Conservation (phyloP, 2,329 filamentous ascomycete species). For the Didymella glomerata region DNA sequence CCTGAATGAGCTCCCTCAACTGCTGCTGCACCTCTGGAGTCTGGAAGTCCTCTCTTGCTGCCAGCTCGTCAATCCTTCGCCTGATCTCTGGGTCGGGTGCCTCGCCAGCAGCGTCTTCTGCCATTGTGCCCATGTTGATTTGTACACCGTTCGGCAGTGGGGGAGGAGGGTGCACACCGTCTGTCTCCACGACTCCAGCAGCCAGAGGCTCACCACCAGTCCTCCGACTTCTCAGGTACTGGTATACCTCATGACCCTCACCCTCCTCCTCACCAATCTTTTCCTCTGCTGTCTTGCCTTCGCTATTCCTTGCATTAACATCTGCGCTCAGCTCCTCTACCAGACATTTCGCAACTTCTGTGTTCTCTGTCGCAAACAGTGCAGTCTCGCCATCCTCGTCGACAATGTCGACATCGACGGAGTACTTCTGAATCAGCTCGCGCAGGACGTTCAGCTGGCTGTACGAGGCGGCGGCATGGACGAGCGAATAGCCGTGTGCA, state of each 20-base stretch:
- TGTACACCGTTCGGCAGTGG: constrained; percentile 78
- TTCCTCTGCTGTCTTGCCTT: constrained; percentile 81
- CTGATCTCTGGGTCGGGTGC: constrained; percentile 84
- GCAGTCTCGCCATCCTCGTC: constrained; percentile 95
- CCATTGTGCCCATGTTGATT: constrained; percentile 80
- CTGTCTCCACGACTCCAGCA: constrained; percentile 29
- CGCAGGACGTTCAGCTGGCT: constrained; percentile 83
- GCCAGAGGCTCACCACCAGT: constrained; percentile 39
- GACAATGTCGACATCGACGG: constrained; percentile 79
- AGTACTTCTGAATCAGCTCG: constrained; percentile 75
- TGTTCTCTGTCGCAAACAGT: constrained; percentile 88
- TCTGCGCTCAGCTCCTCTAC: constrained; percentile 84
- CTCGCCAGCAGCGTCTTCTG: constrained; percentile 60
- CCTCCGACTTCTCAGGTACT: constrained; percentile 66
- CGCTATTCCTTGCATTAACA: constrained; percentile 69
- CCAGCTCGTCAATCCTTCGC: constrained; percentile 86
- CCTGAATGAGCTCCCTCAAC: constrained; percentile 78
- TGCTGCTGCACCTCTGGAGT: constrained; percentile 81
- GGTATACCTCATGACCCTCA: constrained; percentile 77
- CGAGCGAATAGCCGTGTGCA: constrained; percentile 89
- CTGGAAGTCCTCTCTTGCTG: constrained; percentile 82
- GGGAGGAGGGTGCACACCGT: constrained; percentile 58
- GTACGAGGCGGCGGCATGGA: constrained; percentile 94
- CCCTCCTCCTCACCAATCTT: constrained; percentile 79
- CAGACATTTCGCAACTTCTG: constrained; percentile 78